A percentile compares a stretch with the other conserved stretches of the same genome.
Conservation (phyloP, 495 filamentous ascomycete species). For the Penicillium egyptiacum region DNA sequence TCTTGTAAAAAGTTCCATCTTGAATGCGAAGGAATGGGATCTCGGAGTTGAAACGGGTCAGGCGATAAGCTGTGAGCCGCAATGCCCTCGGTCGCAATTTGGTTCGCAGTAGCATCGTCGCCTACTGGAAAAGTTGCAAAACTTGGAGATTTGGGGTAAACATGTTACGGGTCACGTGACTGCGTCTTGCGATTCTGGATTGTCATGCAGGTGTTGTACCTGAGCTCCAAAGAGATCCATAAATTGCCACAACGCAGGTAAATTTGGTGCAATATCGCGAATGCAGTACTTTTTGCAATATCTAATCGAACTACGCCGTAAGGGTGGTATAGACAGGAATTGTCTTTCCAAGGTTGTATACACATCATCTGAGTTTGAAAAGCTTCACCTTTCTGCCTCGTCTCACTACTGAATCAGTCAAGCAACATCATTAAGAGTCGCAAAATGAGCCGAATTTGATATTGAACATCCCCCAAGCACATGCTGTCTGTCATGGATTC, state of each 20-base stretch:
- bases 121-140: background rate
- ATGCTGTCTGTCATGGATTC: background rate
- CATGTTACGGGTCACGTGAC: background rate
- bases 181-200: background rate
- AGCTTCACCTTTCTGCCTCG: background rate
- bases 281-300: too few relatives aligned
- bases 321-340: background rate
- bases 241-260: too few relatives aligned
- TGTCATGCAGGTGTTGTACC: background rate
- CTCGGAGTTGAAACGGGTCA: conserved; percentile 16
- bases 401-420: background rate
- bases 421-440: background rate
- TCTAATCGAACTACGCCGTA: too few relatives aligned
- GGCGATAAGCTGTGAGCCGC: conserved; percentile 3
- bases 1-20: conserved; percentile 78
- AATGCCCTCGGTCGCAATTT: conserved; percentile 14
- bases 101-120: conserved; percentile 21
- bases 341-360: background rate
- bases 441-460: background rate
- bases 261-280: too few relatives aligned
- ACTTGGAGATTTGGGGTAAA: conserved; percentile 8
- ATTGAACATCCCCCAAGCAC: background rate
- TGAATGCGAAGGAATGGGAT: conserved; percentile 68
- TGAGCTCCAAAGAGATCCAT: background rate
- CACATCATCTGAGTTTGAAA: background rate